Conservation (phyloP, 768 basidiomycete species). For the Termitomyces sp. region DNA sequence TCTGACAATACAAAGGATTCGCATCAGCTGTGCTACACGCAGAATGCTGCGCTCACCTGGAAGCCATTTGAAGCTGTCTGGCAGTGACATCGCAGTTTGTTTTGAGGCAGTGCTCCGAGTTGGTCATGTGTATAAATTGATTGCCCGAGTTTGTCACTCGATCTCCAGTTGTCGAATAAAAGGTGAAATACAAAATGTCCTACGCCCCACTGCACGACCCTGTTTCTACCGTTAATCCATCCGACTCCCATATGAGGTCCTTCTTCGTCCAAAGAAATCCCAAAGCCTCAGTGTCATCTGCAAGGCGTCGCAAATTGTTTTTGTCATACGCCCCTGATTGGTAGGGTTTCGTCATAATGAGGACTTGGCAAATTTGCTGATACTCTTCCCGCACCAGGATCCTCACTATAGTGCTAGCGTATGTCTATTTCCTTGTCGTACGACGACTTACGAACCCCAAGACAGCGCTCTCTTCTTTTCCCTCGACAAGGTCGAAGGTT, state of each 20-base stretch:
- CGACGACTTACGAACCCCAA: background rate
- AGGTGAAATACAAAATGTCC: slow-evolving; percentile 17
- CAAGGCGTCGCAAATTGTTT: slow-evolving; percentile 38
- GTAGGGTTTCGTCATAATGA: slow-evolving; percentile 31
- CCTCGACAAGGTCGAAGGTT: slow-evolving; percentile 64
- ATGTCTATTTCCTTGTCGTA: slow-evolving; percentile 18
- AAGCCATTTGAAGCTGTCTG: slow-evolving; percentile 40
- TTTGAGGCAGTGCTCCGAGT: background rate
- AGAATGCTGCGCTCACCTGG: slow-evolving; percentile 34
- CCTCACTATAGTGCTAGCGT: slow-evolving; percentile 65
- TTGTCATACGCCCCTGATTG: slow-evolving; percentile 74
- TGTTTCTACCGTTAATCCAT: slow-evolving; percentile 1
- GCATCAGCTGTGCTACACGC: background rate
- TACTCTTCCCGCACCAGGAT: slow-evolving; percentile 37
- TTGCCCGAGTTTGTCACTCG: background rate
- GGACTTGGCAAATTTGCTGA: background rate
- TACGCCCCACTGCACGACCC: slow-evolving; percentile 22
- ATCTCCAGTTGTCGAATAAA: background rate
- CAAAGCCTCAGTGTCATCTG: slow-evolving; percentile 21
- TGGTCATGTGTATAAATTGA: background rate
- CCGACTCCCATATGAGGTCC: slow-evolving; percentile 17
- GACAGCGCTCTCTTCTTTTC: slow-evolving; percentile 56
- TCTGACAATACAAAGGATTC: slow-evolving; percentile 29
- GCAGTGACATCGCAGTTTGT: slow-evolving; percentile 6
- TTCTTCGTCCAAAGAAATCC: slow-evolving; percentile 19